Evolutionary conservation across 345 rosid genomes (phyloP).

Genomic region (Passiflora organensis): DNA sequence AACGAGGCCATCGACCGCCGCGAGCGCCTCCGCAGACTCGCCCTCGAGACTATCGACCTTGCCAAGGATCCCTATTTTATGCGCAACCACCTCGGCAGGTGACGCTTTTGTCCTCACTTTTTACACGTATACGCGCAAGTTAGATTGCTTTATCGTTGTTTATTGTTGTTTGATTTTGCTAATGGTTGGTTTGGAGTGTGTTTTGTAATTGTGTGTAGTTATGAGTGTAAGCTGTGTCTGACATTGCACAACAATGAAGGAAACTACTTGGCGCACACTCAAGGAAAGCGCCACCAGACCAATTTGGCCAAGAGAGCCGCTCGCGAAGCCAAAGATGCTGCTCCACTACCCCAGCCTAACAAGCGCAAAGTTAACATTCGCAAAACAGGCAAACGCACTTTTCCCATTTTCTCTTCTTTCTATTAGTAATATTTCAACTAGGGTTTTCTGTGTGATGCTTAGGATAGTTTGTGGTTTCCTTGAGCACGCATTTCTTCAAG

Average conservation of each 20-base stretch:
- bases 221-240: conserved; percentile 95
- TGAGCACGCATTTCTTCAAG: no score
- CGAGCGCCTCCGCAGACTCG: conserved; percentile 95
- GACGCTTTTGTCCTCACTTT: no score
- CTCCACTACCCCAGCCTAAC: conserved; percentile 88
- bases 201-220: conserved; percentile 43
- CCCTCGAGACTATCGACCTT: conserved; percentile 93
- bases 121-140: no score
- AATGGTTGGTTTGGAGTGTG: conserved; percentile 8
- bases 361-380: conserved; percentile 85
- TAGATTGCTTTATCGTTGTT: no score
- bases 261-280: conserved; percentile 96
- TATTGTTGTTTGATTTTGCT: background rate
- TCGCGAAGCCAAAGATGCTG: conserved; percentile 89
- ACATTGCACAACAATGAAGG: conserved; percentile 99
- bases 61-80: conserved; percentile 97
- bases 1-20: conserved; percentile 97
- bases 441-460: no score
- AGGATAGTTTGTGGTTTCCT: no score
- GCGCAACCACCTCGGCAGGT: conserved; percentile 99
- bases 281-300: conserved; percentile 96
- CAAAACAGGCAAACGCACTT: conserved; percentile 46
- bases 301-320: conserved; percentile 97
- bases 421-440: no score
- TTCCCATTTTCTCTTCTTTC: background rate